Base-by-base conservation (phyloP, 371 early-diverging fungal genomes). In the Thermomucor indicae-seudaticae region DNA sequence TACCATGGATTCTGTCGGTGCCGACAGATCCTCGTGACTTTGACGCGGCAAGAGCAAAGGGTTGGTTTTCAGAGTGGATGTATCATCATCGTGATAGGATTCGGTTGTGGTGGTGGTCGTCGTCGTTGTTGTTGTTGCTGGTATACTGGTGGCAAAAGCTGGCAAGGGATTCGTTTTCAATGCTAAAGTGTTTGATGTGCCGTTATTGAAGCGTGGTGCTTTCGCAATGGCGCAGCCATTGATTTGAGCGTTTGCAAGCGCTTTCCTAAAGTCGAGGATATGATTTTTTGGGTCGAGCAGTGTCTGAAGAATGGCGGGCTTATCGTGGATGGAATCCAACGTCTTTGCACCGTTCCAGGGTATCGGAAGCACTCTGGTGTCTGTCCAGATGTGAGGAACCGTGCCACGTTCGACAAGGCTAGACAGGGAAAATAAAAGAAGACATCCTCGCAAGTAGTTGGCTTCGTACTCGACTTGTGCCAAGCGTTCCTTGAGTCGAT, bases 391-490 rank as follows among this genome's bases (percentile, higher is more conserved):
- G 19, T 69, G 61, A 19, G 73, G 67, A 12, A 69, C 61, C 5
- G 62, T 57, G 2, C 73, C 73, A 30, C 55, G 48, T 40, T 60
- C 54, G 5, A 55, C 46, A 10, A 72, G 34, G 25, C 55, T 53
- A 1, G 64, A 44, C 10, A 69, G 22, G 6, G 57, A 53, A 20
- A 69, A 30, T 12, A 69, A 60, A 5, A 72, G 49, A 2, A 62
- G 53, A 37, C 56, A 69, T 4, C 67, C 73, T 31, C 62, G 55
- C 35, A 72, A 35, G 28, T 72, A 72, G 24, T 66, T 64, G 1
- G 58, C 57, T 44, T 72, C 73, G 34, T 62, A 72, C 41, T 69
- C 58, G 0, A 54, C 39, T 28, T 56, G 28, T 3, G 60, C 55
- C 11, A 69, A 17, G 37, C 58, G 44, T 40, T 59, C 39, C 6